phyloP scores from a whole-genome alignment of 805 yeast species.

The Grigorovia humatica region DNA sequence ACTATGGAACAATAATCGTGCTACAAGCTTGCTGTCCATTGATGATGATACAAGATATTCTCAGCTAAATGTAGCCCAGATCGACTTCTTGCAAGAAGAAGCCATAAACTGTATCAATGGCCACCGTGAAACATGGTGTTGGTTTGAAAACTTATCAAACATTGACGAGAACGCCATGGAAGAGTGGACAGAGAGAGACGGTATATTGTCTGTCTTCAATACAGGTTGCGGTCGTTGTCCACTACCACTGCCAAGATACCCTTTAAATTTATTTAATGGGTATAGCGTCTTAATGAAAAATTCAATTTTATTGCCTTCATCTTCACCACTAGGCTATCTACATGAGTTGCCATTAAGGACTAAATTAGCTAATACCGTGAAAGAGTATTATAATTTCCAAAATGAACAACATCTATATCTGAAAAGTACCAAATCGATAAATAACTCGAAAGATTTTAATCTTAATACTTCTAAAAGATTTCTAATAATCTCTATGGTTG shows the following conservation, averaged over 20 bases:
- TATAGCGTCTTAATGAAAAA: constrained; percentile 19
- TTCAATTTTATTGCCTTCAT: constrained; percentile 23
- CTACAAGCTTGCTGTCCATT: constrained; percentile 2
- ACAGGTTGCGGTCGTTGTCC: constrained; percentile 25
- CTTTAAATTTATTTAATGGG: constrained; percentile 10
- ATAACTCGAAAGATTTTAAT: not conserved
- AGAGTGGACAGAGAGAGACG: constrained; percentile 9
- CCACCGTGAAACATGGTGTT: constrained; percentile 23
- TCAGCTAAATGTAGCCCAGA: constrained; percentile 19
- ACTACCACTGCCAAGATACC: constrained; percentile 18
- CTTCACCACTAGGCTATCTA: constrained; percentile 18
- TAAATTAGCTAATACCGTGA: constrained; percentile 27
- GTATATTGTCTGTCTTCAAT: constrained; percentile 20
- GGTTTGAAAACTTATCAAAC: constrained; percentile 23
- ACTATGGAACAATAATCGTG: not conserved
- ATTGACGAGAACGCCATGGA: constrained; percentile 5
- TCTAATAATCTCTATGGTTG: constrained; percentile 24
- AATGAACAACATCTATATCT: constrained; percentile 31
- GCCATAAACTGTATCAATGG: constrained; percentile 16
- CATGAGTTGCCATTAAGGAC: constrained; percentile 29
- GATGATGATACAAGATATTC: constrained; percentile 19
- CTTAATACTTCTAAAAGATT: constrained; percentile 13
- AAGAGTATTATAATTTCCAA: constrained; percentile 30
- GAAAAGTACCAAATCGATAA: constrained; percentile 9
- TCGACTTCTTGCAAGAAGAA: constrained; percentile 18